phyloP scores from a whole-genome alignment of 768 basidiomycete species.

The Hericium coralloides region DNA sequence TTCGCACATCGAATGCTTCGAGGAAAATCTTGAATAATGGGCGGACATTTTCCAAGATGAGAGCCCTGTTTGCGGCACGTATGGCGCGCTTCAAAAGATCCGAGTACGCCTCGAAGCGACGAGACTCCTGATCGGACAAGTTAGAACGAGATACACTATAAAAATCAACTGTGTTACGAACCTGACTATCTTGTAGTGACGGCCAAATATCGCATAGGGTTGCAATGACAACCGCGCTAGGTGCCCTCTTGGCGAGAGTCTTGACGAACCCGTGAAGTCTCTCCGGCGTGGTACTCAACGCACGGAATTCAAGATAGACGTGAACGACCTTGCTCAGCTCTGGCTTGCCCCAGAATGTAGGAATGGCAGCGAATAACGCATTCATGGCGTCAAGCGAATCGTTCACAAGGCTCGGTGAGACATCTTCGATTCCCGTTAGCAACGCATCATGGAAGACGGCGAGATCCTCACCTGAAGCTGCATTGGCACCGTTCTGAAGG shows the following conservation, averaged over 20 bases:
- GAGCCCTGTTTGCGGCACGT: constrained; percentile 4
- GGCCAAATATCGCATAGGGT: constrained; percentile 56
- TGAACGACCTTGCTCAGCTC: constrained; percentile 51
- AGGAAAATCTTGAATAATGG: constrained; percentile 11
- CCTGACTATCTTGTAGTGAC: constrained; percentile 29
- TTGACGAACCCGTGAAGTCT: constrained; percentile 44
- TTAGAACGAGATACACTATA: background rate
- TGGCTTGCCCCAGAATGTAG: constrained; percentile 66
- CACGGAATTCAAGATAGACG: constrained; percentile 41
- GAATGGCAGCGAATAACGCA: constrained; percentile 63
- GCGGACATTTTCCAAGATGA: constrained; percentile 10
- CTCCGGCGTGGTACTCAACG: constrained; percentile 20
- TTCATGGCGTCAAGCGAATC: constrained; percentile 44
- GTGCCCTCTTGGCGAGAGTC: constrained; percentile 59
- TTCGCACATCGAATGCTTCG: constrained; percentile 12
- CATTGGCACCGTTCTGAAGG: constrained; percentile 31
- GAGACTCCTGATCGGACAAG: background rate
- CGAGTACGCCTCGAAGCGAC: constrained; percentile 8
- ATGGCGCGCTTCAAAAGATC: constrained; percentile 11
- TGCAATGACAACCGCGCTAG: constrained; percentile 58
- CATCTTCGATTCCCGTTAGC: background rate
- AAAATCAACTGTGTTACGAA: constrained; percentile 10
- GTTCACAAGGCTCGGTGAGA: constrained; percentile 22
- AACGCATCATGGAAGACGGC: constrained; percentile 6
- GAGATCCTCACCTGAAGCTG: constrained; percentile 14